Conservation (phyloP, 2,329 filamentous ascomycete species). For the Fusarium scirpi region DNA sequence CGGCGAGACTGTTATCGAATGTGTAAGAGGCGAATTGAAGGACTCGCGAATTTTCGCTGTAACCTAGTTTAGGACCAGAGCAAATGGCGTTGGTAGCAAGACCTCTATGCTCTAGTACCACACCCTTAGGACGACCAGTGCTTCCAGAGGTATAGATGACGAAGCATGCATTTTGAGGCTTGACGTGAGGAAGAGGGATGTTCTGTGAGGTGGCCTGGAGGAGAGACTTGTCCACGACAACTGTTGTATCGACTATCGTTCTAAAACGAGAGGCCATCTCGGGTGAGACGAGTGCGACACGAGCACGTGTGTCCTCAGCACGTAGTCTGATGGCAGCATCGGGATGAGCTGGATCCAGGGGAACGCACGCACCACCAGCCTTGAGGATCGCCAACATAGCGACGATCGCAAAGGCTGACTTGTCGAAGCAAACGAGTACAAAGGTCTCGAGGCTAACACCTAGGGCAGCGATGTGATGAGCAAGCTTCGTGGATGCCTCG, state of each 20-base stretch:
- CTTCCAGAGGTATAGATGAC: constrained; percentile 41
- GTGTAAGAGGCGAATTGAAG: constrained; percentile 40
- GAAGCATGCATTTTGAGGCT: constrained; percentile 31
- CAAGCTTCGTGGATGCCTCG: constrained; percentile 23
- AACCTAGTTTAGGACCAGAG: constrained; percentile 26
- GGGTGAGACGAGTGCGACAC: constrained; percentile 29
- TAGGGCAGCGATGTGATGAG: constrained; percentile 2
- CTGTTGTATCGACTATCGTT: not conserved
- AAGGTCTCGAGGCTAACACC: constrained; percentile 15
- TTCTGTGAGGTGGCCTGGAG: not conserved
- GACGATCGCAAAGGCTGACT: constrained; percentile 29
- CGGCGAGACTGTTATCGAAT: constrained; percentile 34
- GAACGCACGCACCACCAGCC: constrained; percentile 31
- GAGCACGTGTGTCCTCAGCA: constrained; percentile 21
- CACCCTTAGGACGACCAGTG: constrained; percentile 32
- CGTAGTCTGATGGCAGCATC: constrained; percentile 32
- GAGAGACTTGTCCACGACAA: constrained; percentile 23
- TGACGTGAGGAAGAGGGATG: not conserved
- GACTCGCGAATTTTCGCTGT: constrained; percentile 22
- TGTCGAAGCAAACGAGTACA: constrained; percentile 35
- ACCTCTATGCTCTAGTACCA: constrained; percentile 32
- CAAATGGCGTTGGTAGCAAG: constrained; percentile 24
- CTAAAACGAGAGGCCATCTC: constrained; percentile 1
- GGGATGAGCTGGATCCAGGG: constrained; percentile 36
- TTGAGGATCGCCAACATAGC: constrained; percentile 37